Conservation (phyloP, 345 rosid genomes). For the Populus simonii region DNA sequence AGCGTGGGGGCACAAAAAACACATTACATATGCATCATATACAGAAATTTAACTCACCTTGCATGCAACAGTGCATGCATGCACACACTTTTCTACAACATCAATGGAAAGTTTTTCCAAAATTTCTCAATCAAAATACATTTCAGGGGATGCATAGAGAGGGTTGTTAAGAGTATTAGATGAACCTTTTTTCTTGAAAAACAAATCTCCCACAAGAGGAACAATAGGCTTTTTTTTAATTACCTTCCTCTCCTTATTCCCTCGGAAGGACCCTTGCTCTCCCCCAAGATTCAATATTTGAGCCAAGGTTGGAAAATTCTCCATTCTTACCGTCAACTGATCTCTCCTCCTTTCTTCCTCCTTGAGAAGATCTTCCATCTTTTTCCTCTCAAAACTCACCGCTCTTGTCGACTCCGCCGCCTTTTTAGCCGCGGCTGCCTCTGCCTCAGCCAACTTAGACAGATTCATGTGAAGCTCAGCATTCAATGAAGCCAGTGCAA, state of each 20-base stretch:
- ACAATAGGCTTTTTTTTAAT: slow-evolving; percentile 69
- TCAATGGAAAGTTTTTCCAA: neutral
- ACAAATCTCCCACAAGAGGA: slow-evolving; percentile 67
- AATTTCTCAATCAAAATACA: slow-evolving; percentile 28
- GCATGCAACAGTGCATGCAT: neutral
- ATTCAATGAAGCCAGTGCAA: slow-evolving; percentile 67
- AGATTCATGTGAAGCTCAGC: slow-evolving; percentile 77
- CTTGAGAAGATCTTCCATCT: slow-evolving; percentile 11
- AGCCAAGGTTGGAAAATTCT: slow-evolving; percentile 48
- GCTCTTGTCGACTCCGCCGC: slow-evolving; percentile 20
- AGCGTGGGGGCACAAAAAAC: neutral
- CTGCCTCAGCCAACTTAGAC: slow-evolving; percentile 66
- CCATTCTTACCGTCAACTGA: slow-evolving; percentile 40
- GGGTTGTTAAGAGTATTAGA: slow-evolving; percentile 26
- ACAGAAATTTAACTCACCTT: neutral
- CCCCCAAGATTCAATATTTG: slow-evolving; percentile 57
- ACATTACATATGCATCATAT: neutral
- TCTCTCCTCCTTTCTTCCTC: slow-evolving; percentile 47
- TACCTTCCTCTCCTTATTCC: slow-evolving; percentile 28
- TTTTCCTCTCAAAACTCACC: slow-evolving; percentile 22
- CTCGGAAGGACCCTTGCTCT: slow-evolving; percentile 18
- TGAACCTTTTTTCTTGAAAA: slow-evolving; percentile 51
- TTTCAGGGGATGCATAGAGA: slow-evolving; percentile 40
- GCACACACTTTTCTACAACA: neutral
- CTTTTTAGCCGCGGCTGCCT: slow-evolving; percentile 53